A percentile compares a stretch with the other conserved stretches of the same genome.
phyloP scores from a whole-genome alignment of 179 eudicot genomes.

The Camellia oleifera region DNA sequence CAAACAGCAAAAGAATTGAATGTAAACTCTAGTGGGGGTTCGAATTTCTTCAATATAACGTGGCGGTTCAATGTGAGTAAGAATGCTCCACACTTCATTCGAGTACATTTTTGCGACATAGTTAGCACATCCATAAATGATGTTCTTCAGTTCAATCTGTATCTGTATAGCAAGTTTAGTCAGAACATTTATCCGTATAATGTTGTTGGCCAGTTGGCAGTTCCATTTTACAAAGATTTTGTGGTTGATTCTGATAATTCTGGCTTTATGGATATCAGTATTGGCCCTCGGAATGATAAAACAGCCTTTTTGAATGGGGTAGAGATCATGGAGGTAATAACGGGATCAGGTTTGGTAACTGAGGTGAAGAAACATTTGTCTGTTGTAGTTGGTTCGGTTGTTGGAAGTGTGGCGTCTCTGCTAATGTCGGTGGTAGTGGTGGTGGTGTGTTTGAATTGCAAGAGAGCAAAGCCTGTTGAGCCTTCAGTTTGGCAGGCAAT shows the following conservation, averaged over 20 bases:
- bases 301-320: conserved; percentile 51
- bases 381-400: too few relatives aligned
- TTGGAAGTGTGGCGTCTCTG: conserved; percentile 25
- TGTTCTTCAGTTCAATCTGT: conserved; percentile 21
- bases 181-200: conserved; percentile 12
- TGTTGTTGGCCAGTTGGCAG: neutral
- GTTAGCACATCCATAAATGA: neutral
- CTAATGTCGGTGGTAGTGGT: conserved; percentile 16
- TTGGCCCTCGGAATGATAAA: neutral
- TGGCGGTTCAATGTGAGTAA: too few relatives aligned
- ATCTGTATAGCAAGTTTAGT: conserved; percentile 15
- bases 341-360: neutral
- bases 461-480: conserved; percentile 26
- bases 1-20: too few relatives aligned
- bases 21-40: too few relatives aligned
- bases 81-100: too few relatives aligned
- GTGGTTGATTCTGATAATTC: conserved; percentile 24
- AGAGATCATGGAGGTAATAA: conserved; percentile 52
- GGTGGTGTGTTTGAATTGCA: conserved; percentile 16
- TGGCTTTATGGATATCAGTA: too few relatives aligned
- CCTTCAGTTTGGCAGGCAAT: conserved; percentile 27
- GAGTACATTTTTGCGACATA: conserved; percentile 49
- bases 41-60: too few relatives aligned
- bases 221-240: conserved; percentile 49
- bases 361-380: neutral